These are phyloP conservation scores for Aspergillus fumigatus DNA, from an alignment of 2,329 filamentous ascomycete species.

Conservation along the genomic window DNA sequence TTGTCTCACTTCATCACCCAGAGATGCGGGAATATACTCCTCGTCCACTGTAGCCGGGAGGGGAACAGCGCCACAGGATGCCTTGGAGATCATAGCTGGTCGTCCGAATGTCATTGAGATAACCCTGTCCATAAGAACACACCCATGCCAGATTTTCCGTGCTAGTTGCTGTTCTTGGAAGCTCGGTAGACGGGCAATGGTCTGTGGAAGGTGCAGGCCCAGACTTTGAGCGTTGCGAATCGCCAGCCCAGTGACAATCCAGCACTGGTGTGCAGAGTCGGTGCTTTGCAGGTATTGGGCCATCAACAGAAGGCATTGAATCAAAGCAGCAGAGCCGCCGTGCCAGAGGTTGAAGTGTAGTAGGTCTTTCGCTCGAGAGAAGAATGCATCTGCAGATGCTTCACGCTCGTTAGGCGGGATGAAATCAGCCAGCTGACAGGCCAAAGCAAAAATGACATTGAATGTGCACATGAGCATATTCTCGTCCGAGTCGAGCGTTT, in stretches of 20 bases:
- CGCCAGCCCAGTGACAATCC: conserved; percentile 47
- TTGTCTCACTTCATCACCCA: conserved; percentile 14
- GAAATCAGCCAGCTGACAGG: conserved; percentile 43
- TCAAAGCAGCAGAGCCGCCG: conserved; percentile 40
- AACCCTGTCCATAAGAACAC: conserved; percentile 34
- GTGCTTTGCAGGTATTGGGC: conserved; percentile 50
- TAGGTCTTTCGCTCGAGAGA: conserved; percentile 40
- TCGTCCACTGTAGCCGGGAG: conserved; percentile 29
- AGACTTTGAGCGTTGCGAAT: conserved; percentile 47
- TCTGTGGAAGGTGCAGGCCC: conserved; percentile 43
- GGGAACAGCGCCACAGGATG: conserved; percentile 22
- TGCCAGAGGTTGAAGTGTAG: conserved; percentile 44
- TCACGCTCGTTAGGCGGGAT: conserved; percentile 39
- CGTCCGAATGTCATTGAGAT: conserved; percentile 38
- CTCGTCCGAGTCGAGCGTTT: conserved; percentile 35
- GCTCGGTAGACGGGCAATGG: conserved; percentile 22
- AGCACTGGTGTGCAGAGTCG: conserved; percentile 45
- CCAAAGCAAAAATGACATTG: conserved; percentile 46
- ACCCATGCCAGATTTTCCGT: conserved; percentile 34
- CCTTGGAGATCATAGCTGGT: conserved; percentile 32
- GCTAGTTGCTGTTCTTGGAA: conserved; percentile 27
- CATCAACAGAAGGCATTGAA: conserved; percentile 47
- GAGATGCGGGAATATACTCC: conserved; percentile 21
- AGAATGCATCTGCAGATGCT: conserved; percentile 39
- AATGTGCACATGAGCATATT: conserved; percentile 43